Base-by-base conservation (phyloP, 345 rosid species). In the Aurinia saxatilis region DNA sequence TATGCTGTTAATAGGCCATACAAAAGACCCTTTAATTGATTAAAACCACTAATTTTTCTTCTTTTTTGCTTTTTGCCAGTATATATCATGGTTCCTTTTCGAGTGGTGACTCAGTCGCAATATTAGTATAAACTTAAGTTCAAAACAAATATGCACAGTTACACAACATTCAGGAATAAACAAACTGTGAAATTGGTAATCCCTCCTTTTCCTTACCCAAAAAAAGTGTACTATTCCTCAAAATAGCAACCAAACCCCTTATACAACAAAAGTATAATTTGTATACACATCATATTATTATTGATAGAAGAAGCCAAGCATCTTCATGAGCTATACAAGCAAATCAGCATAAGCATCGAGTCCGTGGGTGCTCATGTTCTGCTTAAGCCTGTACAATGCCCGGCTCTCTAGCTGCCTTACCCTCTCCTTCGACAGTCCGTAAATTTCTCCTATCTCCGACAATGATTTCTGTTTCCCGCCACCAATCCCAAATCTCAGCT, bases 381-480 rank as follows among this genome's bases (percentile, higher is more conserved):
- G 84, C 80, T 80, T 85, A 50, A 89, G 90, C 80, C 85, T 87
- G 75, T 79, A 73, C 46, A 85, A 39, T 14, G 96, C 93, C 46
- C 85, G 69, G 80, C 72, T 80, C 76, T 89, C 93, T 65, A 92
- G 66, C 50, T 92, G 93, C 48, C 98, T 69, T 34, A 85, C 90
- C 65, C 95, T 74, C 68, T 92, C 95, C 76, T 80, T 87, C 0
- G 88, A 77, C 52, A 92, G 63, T 33, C 95, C 90, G 40, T 75
- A 76, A 21, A 77, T 66, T 33, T 68, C 67, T 12, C 95, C 97
- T 3, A 89, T 76, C 66, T 82, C 97, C 2, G 86, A 73, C 35
- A 89, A 73, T 0, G 96, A 82, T 63, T 76, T 78, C 62, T 67
- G 81, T 36, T 75, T 80, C 0, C 86, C 86, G 0, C 75, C 93